Conservation (phyloP, 2,329 filamentous ascomycete species). For the Thielaviopsis ethacetica region DNA sequence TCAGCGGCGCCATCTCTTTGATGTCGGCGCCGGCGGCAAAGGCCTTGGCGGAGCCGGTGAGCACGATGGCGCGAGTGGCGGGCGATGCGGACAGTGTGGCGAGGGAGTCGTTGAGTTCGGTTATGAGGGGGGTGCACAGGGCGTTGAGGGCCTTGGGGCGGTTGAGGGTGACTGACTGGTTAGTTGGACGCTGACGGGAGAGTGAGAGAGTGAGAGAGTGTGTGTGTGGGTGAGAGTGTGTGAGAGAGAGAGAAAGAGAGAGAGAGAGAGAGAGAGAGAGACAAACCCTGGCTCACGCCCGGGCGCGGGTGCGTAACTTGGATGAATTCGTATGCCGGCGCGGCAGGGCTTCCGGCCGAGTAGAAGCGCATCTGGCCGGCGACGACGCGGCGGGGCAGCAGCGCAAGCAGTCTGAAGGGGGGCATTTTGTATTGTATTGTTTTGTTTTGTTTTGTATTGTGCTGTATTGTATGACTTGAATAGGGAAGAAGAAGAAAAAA, state of each 20-base stretch:
- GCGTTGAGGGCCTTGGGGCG: slow-evolving; percentile 93
- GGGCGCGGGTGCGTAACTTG: slow-evolving; percentile 67
- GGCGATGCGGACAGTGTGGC: slow-evolving; percentile 51
- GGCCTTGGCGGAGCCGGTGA: slow-evolving; percentile 78
- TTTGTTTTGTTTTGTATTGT: too few relatives aligned
- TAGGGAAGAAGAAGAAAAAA: too few relatives aligned
- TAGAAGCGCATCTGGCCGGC: neutral
- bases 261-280: too few relatives aligned
- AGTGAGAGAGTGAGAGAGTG: too few relatives aligned
- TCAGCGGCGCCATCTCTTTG: slow-evolving; percentile 93
- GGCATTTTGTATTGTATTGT: neutral
- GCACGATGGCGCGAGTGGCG: slow-evolving; percentile 57
- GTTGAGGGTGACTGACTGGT: slow-evolving; percentile 65
- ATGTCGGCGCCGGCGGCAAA: slow-evolving; percentile 96
- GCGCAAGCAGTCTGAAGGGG: neutral
- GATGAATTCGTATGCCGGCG: slow-evolving; percentile 59
- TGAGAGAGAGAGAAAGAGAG: too few relatives aligned
- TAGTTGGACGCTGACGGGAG: neutral
- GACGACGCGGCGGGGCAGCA: neutral
- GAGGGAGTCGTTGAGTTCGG: slow-evolving; percentile 71
- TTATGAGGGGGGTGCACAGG: slow-evolving; percentile 76
- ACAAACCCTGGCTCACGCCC: slow-evolving; percentile 74
- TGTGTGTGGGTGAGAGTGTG: too few relatives aligned
- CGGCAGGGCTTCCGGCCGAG: slow-evolving; percentile 9
- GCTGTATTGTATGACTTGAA: too few relatives aligned